Base-by-base conservation (phyloP, 1,139 yeast species). In the Suhomyces kunorum region DNA sequence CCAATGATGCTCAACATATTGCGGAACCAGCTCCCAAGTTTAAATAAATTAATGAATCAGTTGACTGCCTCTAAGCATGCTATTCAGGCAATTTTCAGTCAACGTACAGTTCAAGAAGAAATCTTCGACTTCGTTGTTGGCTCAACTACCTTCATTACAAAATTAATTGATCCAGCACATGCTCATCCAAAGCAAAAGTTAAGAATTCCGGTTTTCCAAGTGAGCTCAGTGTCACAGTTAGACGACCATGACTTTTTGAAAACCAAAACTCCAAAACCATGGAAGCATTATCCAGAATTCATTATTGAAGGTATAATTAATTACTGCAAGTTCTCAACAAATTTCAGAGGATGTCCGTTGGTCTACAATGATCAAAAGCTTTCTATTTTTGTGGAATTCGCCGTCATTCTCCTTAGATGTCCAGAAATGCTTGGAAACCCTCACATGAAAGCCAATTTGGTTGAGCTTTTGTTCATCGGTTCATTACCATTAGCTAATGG, bases 381-480 rank as follows among this genome's bases (percentile, higher is more conserved):
- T 37, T 65, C 72, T 34, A 64, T 73, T n/a, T 78, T 87, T 51
- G 78, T 87, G 34, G 90, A 87, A 49, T 83, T 88, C 56, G 71
- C 85, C 3, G 80, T 88, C 13, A 76, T 82, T 2, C 74, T 90
- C 42, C 66, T 92, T 53, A 79, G 96, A 58, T 87, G 95, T 59
- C 92, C 97, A 1, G 90, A 84, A 54, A 68, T 87, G 38, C 72
- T 92, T 40, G 88, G 95, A 44, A 94, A 92, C 57, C 98, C 98
- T 0, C 97, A 92, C 66, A 74, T 92, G 68, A 92, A 92, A 55
- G 83, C 95, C 11, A 80, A 83, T 54, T 67, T 92, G 40, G 85
- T 88, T 18, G 96, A 92, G 58, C 74, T 88, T 24, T 66, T 94
- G 43, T 89, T 84, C 53, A 71, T 76, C 49, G 98, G 98, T 0